Evolutionary conservation across 768 basidiomycete species (phyloP).

Genomic region (Kwoniella botswanensis): DNA sequence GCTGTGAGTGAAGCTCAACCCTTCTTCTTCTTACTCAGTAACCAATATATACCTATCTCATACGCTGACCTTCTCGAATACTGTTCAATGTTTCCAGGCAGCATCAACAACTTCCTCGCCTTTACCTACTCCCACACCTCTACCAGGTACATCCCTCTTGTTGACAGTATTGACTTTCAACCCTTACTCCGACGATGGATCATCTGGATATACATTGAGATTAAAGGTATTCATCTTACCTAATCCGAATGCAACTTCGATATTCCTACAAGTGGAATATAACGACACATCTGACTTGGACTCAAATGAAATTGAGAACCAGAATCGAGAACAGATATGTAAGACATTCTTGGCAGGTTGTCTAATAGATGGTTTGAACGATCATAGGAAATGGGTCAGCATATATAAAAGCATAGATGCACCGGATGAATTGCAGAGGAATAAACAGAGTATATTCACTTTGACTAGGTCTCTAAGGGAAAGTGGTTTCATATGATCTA

Average conservation of each 20-base stretch:
- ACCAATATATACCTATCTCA: not conserved
- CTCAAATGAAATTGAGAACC: not conserved
- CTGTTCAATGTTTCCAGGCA: conserved; percentile 19
- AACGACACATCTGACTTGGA: not conserved
- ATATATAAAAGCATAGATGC: not conserved
- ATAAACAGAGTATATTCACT: conserved; percentile 22
- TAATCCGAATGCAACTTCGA: conserved; percentile 22
- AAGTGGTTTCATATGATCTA: conserved; percentile 30
- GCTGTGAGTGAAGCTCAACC: conserved; percentile 30
- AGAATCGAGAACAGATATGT: conserved; percentile 12
- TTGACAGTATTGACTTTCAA: conserved; percentile 36
- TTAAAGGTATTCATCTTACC: conserved; percentile 42
- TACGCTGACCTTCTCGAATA: not conserved
- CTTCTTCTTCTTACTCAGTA: conserved; percentile 1
- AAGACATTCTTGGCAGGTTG: conserved; percentile 43
- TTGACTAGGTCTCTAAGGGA: conserved; percentile 33
- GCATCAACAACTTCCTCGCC: conserved; percentile 41
- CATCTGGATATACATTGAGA: conserved; percentile 5
- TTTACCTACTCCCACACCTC: conserved; percentile 35
- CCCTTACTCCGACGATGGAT: conserved; percentile 1
- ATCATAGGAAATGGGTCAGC: conserved; percentile 23
- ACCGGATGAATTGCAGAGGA: conserved; percentile 34
- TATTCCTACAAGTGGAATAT: conserved; percentile 44
- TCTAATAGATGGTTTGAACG: conserved; percentile 32
- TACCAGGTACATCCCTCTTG: conserved; percentile 40